Base-by-base conservation (phyloP, 169 alveolate genomes). In the Eimeria mitis region DNA sequence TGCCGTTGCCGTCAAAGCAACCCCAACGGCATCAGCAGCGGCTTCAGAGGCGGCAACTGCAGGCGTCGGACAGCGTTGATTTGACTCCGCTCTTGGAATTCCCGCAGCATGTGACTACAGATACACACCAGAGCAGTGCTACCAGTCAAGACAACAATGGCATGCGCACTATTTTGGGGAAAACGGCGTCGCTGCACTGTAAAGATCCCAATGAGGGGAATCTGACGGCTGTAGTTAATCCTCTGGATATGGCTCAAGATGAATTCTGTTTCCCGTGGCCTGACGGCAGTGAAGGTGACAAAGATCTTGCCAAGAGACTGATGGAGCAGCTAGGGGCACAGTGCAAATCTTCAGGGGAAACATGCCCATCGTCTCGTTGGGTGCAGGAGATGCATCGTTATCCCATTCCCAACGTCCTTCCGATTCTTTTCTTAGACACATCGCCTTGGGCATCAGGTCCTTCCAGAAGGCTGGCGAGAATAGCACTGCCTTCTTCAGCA, bases 271-370 rank as follows among this genome's bases (percentile, higher is more conserved):
- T 87, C 73, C 92, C 92, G n/a, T 87, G 92, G 92, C 92, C 92
- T 63, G 81, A 87, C 59, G 92, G 92, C 47, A 87, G 92, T 49
- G 92, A 87, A 63, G 92, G 92, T 2, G 92, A 87, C 79, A 63
- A 44, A 71, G 92, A 87, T 37, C 92, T 87, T 37, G 92, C 92
- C 68, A 25, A 40, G 49, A 49, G 42, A 47, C 92, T 87, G 21
- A 11, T 87, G 81, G 75, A 63, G 83, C 92, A 87, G 79, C 52
- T 87, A 31, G 75, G 52, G 9, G 73, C 44, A n/a, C 81, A 44
- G 21, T 23, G 42, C 68, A 40, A 19, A 42, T 47, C 92, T 49
- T 42, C 71, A 8, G 92, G 65, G 47, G 65, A 47, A 23, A 65
- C 83, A 9, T 2, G 40, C 83, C 40, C 81, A 28, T 23, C 92